Percentiles rank a stretch among this genome's conserved stretches.
Conservation (phyloP, 1,284 basidiomycete species). For the Cronartium quercuum region DNA sequence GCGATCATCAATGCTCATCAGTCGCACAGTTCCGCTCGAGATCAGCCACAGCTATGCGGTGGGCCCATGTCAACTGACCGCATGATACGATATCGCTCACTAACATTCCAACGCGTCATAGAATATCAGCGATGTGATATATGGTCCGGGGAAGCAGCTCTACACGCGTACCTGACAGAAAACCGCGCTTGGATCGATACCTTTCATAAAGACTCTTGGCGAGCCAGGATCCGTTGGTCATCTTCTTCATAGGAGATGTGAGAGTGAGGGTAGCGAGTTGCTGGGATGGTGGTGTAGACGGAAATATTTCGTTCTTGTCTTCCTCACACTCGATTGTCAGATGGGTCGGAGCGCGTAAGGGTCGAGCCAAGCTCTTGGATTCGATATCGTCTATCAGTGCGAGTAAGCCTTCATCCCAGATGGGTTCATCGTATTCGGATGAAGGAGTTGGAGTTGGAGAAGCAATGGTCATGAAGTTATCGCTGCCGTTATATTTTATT, state of each 20-base stretch:
- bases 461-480: too few relatives aligned
- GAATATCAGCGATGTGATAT: background rate
- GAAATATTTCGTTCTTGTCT: background rate
- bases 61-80: slow-evolving; percentile 5
- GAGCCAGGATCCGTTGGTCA: background rate
- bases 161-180: background rate
- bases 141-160: too few relatives aligned
- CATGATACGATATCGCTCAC: slow-evolving; percentile 35
- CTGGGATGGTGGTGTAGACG: too few relatives aligned
- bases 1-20: background rate
- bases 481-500: too few relatives aligned
- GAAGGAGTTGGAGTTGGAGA: too few relatives aligned
- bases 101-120: too few relatives aligned
- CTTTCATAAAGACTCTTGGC: background rate
- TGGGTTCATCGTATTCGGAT: slow-evolving; percentile 1
- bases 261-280: too few relatives aligned
- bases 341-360: background rate
- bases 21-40: background rate
- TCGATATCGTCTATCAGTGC: background rate
- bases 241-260: background rate
- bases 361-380: background rate
- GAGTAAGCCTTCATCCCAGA: background rate
- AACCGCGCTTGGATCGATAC: slow-evolving; percentile 4
- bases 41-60: background rate
- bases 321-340: background rate